A percentile compares a stretch with the other conserved stretches of the same genome.
These are phyloP conservation scores for Papilionanthe hybrid DNA, from an alignment of 116 monocot species.

Conservation along the genomic window DNA sequence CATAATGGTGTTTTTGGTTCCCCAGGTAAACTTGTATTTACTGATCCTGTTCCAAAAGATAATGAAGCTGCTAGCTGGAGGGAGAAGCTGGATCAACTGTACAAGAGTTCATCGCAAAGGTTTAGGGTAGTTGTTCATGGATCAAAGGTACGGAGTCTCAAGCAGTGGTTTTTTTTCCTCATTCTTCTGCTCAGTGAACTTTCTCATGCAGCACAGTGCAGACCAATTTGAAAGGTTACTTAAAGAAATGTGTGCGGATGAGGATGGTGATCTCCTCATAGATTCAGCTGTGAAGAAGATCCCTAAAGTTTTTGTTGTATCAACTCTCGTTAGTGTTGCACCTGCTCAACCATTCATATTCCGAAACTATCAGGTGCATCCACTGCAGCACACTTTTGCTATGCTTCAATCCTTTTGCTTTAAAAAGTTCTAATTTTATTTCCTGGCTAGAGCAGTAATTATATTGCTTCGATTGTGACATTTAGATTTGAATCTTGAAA, in stretches of 20 bases:
- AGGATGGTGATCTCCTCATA: slow-evolving; percentile 91
- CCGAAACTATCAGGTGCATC: slow-evolving; percentile 86
- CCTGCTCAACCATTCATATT: slow-evolving; percentile 98
- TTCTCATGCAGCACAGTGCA: slow-evolving; percentile 91
- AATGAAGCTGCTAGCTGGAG: slow-evolving; percentile 94
- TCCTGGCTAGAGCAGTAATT: background rate
- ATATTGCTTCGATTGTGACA: background rate
- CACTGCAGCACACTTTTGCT: background rate
- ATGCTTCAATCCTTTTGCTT: background rate
- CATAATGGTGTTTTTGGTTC: slow-evolving; percentile 12
- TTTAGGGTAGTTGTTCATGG: slow-evolving; percentile 98
- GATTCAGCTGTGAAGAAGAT: slow-evolving; percentile 88
- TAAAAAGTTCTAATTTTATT: background rate
- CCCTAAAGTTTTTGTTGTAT: slow-evolving; percentile 93
- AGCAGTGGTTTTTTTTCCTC: background rate
- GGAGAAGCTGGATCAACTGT: slow-evolving; percentile 94
- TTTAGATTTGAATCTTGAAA: background rate
- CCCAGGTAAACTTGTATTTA: slow-evolving; percentile 90
- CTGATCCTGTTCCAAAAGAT: slow-evolving; percentile 84
- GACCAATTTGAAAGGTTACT: slow-evolving; percentile 91
- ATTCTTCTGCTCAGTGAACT: background rate
- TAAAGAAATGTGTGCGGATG: slow-evolving; percentile 95
- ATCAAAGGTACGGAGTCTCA: slow-evolving; percentile 62
- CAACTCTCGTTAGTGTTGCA: slow-evolving; percentile 80
- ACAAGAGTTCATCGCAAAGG: slow-evolving; percentile 97